Evolutionary conservation across 768 basidiomycete species (phyloP), one percentile per base, ranked within the genome.

Genomic region (Lactifluus echinatus): DNA sequence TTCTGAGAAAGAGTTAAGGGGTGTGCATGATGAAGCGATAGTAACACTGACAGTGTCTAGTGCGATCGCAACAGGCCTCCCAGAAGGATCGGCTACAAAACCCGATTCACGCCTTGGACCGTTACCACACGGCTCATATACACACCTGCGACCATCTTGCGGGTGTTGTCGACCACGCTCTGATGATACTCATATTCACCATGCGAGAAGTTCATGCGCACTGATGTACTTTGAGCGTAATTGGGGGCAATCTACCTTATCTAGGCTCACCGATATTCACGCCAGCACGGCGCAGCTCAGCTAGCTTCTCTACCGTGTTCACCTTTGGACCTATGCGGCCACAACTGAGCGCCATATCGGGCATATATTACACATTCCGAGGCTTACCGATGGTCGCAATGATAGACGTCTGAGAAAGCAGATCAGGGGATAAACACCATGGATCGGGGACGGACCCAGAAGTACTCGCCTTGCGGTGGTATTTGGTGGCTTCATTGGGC

Each of bases 201-300:
- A 83, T 99, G 96, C 53, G 95, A 98, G 72, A 98, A 99, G 81
- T 99, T 99, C 96, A 99, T 98, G 74, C 96, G 94, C 63, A 99
- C 96, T 97, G 54, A 15, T 65, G 29, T 43, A 53, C 28, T 31
- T 56, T 61, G 42, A 56, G 57, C 34, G 60, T 21, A 37, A 37
- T 15, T n/a, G 14, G 23, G 28, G 19, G 17, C 21, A 11, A 34
- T 54, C 28, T 39, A 40, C 51, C 2, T 40, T 40, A 17, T 50
- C 23, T 43, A 33, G n/a, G 77, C 92, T 63, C 60, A 95, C 95
- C 94, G 70, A 99, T 88, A 79, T 97, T 98, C 72, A 99, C 90
- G 68, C 96, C 96, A 37, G 94, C 94, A 57, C 84, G 79, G 67
- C 87, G 80, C 68, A 99, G 80, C 69, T 87, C 84, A 21, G 75